Base-by-base conservation (phyloP, 2,329 filamentous ascomycete species). In the Trichoderma simmonsii region DNA sequence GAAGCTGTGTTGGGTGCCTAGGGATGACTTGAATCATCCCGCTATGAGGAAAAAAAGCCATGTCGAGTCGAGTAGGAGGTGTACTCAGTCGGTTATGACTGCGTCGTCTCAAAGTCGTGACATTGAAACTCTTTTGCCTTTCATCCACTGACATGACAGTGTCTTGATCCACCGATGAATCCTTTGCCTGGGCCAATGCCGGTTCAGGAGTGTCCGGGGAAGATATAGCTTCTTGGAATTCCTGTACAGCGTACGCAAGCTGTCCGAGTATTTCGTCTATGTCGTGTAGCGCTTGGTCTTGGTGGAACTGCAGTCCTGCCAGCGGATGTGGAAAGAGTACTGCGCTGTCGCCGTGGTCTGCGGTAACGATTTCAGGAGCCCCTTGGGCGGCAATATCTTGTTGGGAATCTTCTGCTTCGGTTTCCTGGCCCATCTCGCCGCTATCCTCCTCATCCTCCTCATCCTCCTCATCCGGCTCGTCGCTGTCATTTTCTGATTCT, bases 21-120 rank as follows among this genome's bases (percentile, higher is more conserved):
- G 77, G 76, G 14, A 76, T 71, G 51, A 72, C 66, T 14, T 71
- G 60, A 7, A 76, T 72, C 9, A 66, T 54, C 18, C 81, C 81
- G 12, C 69, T 77, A 54, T 82, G 80, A 14, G 82, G 82, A 26
- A 79, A 78, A 70, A 81, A 83, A 0, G 77, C 75, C 81, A 82
- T 82, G 71, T 80, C 77, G 4, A 78, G 74, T 39, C 69, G 74
- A 57, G 62, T 59, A 6, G 67, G 67, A 14, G 68, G 64, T 21
- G 64, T 51, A 70, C 30, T 61, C 9, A 30, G 43, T 28, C 48
- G 69, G 8, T 12, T 11, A 14, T 70, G 30, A 12, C 51, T 60
- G 14, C 43, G 39, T 28, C 43, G 14, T 28, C 64, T 30, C 2
- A 66, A 56, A 21, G 15, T 28, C 15, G 24, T 32, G 15, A 48